phyloP scores from a whole-genome alignment of 352 stramenopile species.

The Globisporangium sylvaticum region DNA sequence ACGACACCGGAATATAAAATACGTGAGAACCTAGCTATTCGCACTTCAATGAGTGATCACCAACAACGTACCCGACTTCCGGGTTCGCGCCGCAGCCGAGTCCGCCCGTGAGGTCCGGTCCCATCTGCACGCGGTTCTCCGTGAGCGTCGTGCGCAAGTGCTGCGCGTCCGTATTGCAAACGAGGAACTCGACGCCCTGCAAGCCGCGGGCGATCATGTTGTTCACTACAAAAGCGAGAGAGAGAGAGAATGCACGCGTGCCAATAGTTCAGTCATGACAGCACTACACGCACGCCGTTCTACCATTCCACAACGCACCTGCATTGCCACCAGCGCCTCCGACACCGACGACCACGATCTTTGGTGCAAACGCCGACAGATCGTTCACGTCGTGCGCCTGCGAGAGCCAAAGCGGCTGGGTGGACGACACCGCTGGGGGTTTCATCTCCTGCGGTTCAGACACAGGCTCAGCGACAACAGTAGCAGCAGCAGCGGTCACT shows the following conservation, averaged over 20 bases:
- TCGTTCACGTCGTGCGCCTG: conserved; percentile 60
- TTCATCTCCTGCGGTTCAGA: conserved; percentile 37
- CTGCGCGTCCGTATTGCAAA: conserved; percentile 91
- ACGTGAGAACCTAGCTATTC: not conserved
- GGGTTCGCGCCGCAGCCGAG: conserved; percentile 81
- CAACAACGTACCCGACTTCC: conserved; percentile 51
- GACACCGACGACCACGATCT: conserved; percentile 86
- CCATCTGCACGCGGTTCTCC: conserved; percentile 90
- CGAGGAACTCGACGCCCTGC: conserved; percentile 83
- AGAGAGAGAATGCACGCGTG: not conserved
- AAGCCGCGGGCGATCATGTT: conserved; percentile 87
- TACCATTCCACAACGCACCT: conserved; percentile 23
- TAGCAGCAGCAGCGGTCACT: not conserved
- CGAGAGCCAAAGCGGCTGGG: conserved; percentile 74
- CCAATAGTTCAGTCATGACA: not conserved
- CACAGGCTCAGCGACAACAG: not conserved
- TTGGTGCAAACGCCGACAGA: conserved; percentile 72
- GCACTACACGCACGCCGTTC: not conserved
- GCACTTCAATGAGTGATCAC: not conserved
- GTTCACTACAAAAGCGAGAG: conserved; percentile 47
- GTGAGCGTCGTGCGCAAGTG: conserved; percentile 88
- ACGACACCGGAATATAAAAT: no score
- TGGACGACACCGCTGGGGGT: conserved; percentile 40
- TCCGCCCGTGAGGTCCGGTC: conserved; percentile 78
- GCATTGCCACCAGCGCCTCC: conserved; percentile 87